Evolutionary conservation across 495 filamentous ascomycete genomes (phyloP).

Genomic region (Aspergillus ostianus): DNA sequence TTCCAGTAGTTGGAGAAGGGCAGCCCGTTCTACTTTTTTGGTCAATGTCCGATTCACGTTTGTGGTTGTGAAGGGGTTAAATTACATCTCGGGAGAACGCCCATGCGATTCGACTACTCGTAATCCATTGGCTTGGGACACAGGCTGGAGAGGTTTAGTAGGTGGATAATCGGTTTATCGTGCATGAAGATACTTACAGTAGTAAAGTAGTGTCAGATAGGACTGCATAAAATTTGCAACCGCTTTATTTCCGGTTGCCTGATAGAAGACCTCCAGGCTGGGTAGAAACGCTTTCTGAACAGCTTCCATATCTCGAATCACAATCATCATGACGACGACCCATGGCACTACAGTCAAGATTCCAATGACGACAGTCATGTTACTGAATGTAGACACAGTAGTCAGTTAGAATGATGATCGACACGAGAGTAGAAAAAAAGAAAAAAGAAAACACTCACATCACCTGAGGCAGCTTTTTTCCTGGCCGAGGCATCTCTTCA

Average conservation of each 20-base stretch:
- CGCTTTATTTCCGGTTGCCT: conserved; percentile 27
- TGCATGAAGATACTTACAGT: conserved; percentile 21
- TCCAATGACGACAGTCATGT: conserved; percentile 25
- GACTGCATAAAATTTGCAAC: conserved; percentile 24
- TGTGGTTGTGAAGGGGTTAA: not conserved
- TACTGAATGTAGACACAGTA: conserved; percentile 7
- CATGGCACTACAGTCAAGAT: conserved; percentile 27
- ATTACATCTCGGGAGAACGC: conserved; percentile 24
- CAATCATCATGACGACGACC: conserved; percentile 28
- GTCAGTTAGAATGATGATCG: not conserved
- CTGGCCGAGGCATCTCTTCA: conserved; percentile 28
- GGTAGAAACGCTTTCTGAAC: conserved; percentile 28
- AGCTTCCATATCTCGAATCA: conserved; percentile 28
- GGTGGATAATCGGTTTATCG: not conserved
- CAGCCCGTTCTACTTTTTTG: conserved; percentile 19
- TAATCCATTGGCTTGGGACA: conserved; percentile 20
- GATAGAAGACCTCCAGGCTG: conserved; percentile 29
- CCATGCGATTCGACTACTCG: conserved; percentile 26
- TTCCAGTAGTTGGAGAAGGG: conserved; percentile 21
- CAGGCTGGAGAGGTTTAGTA: conserved; percentile 13
- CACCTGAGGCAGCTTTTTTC: conserved; percentile 22
- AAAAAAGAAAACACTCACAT: conserved; percentile 19
- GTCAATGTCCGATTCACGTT: not conserved
- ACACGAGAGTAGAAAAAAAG: not conserved
- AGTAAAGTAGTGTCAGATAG: conserved; percentile 33